Evolutionary conservation across 2,329 filamentous ascomycete genomes (phyloP).

Genomic region (Fusarium sp.): DNA sequence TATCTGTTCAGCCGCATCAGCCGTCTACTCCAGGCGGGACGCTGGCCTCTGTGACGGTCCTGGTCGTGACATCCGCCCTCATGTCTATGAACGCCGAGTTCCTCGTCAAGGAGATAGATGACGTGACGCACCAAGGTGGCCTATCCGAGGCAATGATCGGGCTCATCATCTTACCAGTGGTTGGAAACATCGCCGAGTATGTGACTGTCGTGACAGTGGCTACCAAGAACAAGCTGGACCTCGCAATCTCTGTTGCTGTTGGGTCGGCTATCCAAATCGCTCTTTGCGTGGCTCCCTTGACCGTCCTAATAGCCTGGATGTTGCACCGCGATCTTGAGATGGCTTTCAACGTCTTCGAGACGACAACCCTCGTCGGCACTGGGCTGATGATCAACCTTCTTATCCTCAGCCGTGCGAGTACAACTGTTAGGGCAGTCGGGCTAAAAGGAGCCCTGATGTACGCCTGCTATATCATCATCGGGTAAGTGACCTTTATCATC

Average conservation of each 20-base stretch:
- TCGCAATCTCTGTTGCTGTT: conserved; percentile 73
- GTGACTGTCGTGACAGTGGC: conserved; percentile 75
- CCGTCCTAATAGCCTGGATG: conserved; percentile 73
- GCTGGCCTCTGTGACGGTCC: conserved; percentile 63
- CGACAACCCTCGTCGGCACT: conserved; percentile 79
- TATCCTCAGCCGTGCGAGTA: conserved; percentile 80
- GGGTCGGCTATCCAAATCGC: conserved; percentile 75
- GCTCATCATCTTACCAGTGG: conserved; percentile 73
- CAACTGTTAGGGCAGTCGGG: conserved; percentile 69
- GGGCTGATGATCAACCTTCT: conserved; percentile 83
- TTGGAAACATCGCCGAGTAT: conserved; percentile 75
- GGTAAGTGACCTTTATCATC: conserved; percentile 21
- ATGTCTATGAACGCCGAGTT: conserved; percentile 75
- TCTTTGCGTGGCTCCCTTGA: conserved; percentile 72
- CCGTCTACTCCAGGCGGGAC: conserved; percentile 35
- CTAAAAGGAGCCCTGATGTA: conserved; percentile 71
- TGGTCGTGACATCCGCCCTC: conserved; percentile 68
- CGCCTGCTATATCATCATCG: conserved; percentile 69
- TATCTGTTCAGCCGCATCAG: neutral
- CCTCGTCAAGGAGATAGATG: conserved; percentile 72
- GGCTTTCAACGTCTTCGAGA: conserved; percentile 83
- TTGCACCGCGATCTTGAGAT: conserved; percentile 72
- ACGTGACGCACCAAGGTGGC: conserved; percentile 64
- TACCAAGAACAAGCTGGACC: conserved; percentile 73
- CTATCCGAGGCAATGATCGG: conserved; percentile 73